Percentiles rank a stretch among this genome's conserved stretches.
phyloP scores from a whole-genome alignment of 1,284 basidiomycete species.

The Fomitiporia mediterranea region DNA sequence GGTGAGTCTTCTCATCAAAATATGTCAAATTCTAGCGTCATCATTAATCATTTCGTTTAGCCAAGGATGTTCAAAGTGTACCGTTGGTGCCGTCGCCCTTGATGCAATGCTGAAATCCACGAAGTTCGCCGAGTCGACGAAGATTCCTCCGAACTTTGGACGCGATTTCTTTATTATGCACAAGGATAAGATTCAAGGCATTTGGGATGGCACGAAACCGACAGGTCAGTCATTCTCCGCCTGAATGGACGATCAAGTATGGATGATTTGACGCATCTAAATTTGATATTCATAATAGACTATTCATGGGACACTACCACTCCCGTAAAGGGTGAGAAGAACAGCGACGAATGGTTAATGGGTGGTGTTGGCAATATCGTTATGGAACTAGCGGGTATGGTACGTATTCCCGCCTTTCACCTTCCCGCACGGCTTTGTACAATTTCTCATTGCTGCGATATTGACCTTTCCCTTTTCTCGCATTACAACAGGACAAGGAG shows the following conservation, averaged over 20 bases:
- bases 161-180: constrained; percentile 19
- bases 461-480: background rate
- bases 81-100: constrained; percentile 19
- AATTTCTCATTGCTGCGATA: background rate
- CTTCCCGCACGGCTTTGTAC: background rate
- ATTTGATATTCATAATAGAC: background rate
- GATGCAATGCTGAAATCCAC: constrained; percentile 8
- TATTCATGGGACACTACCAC: constrained; percentile 17
- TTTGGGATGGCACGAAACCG: constrained; percentile 17
- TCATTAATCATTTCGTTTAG: background rate
- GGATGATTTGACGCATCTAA: background rate
- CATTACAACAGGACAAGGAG: constrained; percentile 4
- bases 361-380: background rate
- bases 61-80: constrained; percentile 18
- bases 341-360: constrained; percentile 13
- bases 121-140: background rate
- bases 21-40: background rate
- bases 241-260: background rate
- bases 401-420: background rate
- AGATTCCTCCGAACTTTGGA: constrained; percentile 16
- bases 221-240: background rate
- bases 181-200: constrained; percentile 5
- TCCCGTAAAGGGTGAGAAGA: constrained; percentile 17
- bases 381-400: constrained; percentile 8
- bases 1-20: constrained; percentile 7